Conservation (phyloP, 768 basidiomycete species). For the Mycena galericulata region DNA sequence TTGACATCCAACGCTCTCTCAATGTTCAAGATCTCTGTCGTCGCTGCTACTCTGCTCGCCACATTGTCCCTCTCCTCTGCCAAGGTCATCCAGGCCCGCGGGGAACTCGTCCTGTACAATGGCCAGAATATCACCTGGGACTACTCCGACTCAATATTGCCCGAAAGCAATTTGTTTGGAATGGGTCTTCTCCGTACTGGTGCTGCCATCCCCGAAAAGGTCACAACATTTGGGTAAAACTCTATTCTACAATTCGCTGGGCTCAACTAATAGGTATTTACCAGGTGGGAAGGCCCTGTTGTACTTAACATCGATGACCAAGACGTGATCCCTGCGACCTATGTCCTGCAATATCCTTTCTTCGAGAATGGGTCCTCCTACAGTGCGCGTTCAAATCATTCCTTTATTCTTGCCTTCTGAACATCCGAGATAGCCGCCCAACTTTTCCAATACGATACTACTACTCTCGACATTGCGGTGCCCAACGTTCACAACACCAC, state of each 20-base stretch:
- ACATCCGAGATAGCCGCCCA: slow-evolving; percentile 16
- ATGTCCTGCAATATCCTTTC: slow-evolving; percentile 28
- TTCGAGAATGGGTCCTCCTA: slow-evolving; percentile 29
- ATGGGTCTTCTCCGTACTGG: slow-evolving; percentile 26
- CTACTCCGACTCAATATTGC: slow-evolving; percentile 17
- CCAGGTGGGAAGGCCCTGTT: slow-evolving; percentile 29
- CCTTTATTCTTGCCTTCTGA: background rate
- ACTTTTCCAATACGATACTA: slow-evolving; percentile 27
- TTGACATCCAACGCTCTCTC: no score
- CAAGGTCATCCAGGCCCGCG: background rate
- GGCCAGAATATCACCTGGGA: slow-evolving; percentile 29
- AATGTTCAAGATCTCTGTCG: slow-evolving; percentile 20
- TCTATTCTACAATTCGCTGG: background rate
- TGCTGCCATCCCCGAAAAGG: slow-evolving; percentile 14
- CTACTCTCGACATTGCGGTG: slow-evolving; percentile 17
- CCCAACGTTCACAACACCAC: slow-evolving; percentile 26
- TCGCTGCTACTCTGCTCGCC: background rate
- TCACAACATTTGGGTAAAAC: slow-evolving; percentile 15
- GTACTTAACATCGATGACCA: slow-evolving; percentile 19
- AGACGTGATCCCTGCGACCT: slow-evolving; percentile 29
- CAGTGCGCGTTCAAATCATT: background rate
- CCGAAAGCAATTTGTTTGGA: slow-evolving; percentile 23
- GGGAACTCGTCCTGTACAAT: slow-evolving; percentile 10
- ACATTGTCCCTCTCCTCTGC: slow-evolving; percentile 3
- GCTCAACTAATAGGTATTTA: background rate